Percentiles rank a stretch among this genome's conserved stretches.
These are phyloP conservation scores for Dictyostelium intermedium DNA, from an alignment of 78 protist species.

Conservation along the genomic window DNA sequence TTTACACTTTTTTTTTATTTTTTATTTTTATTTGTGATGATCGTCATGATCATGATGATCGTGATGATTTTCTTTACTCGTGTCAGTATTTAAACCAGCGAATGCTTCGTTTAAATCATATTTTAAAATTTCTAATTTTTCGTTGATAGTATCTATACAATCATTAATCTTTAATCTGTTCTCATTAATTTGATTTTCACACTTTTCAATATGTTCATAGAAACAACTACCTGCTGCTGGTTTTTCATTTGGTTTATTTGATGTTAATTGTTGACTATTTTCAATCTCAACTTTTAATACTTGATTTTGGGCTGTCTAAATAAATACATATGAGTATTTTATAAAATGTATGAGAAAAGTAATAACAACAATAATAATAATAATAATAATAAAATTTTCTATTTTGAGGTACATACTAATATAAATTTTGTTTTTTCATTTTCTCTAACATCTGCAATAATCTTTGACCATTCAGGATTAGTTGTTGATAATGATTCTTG, in stretches of 20 bases:
- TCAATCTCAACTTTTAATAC: constrained; percentile 47
- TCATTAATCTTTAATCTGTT: neutral
- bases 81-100: neutral
- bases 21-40: too few species aligned
- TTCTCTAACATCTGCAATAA: constrained; percentile 30
- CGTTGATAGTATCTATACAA: constrained; percentile 8
- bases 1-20: too few species aligned
- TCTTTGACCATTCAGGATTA: constrained; percentile 15
- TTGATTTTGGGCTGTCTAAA: constrained; percentile 61
- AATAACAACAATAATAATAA: neutral
- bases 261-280: constrained; percentile 17
- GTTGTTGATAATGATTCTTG: neutral
- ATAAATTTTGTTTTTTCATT: constrained; percentile 46
- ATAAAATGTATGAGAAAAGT: neutral
- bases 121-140: constrained; percentile 40
- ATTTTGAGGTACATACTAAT: neutral
- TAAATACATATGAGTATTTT: neutral
- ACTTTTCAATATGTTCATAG: constrained; percentile 44
- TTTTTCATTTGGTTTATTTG: neutral
- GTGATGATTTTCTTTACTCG: neutral
- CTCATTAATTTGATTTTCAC: constrained; percentile 27
- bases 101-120: constrained; percentile 46
- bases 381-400: neutral
- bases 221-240: constrained; percentile 29
- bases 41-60: neutral